phyloP scores from a whole-genome alignment of 83 land plant genomes.

The Picea mariana region DNA sequence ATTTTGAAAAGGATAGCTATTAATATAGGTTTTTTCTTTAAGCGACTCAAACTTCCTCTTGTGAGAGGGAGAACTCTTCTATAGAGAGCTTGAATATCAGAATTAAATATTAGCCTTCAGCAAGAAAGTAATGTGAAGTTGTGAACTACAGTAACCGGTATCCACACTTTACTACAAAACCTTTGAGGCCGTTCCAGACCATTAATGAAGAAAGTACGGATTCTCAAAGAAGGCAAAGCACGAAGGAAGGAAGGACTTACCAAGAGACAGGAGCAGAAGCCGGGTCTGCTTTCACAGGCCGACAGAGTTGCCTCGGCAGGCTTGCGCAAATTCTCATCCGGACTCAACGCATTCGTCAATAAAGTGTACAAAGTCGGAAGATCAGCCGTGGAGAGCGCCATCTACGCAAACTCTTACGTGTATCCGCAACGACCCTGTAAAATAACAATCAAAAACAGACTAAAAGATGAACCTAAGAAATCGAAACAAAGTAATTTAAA shows the following conservation, averaged over 20 bases:
- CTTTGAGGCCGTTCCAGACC: no score
- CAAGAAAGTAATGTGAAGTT: neutral
- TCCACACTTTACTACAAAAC: no score
- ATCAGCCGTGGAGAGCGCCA: constrained; percentile 88
- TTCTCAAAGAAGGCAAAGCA: neutral
- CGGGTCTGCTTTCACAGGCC: constrained; percentile 77
- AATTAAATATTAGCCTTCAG: neutral
- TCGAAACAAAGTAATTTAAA: no score
- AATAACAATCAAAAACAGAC: no score
- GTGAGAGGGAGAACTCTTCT: no score
- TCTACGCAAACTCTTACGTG: constrained; percentile 5
- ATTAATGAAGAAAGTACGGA: neutral
- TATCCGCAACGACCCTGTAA: no score
- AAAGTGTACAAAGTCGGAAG: constrained; percentile 73
- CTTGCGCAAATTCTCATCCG: constrained; percentile 69
- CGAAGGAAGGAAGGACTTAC: constrained; percentile 34
- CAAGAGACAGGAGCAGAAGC: constrained; percentile 96
- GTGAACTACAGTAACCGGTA: neutral
- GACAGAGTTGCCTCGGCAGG: constrained; percentile 88
- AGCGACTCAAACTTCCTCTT: no score
- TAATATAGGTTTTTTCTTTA: no score
- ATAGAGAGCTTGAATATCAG: neutral
- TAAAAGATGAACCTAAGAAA: no score
- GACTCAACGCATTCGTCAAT: constrained; percentile 78
- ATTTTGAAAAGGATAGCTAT: no score